phyloP scores from a whole-genome alignment of 2,329 filamentous ascomycete species.

The Pseudocercospora fijiensis region DNA sequence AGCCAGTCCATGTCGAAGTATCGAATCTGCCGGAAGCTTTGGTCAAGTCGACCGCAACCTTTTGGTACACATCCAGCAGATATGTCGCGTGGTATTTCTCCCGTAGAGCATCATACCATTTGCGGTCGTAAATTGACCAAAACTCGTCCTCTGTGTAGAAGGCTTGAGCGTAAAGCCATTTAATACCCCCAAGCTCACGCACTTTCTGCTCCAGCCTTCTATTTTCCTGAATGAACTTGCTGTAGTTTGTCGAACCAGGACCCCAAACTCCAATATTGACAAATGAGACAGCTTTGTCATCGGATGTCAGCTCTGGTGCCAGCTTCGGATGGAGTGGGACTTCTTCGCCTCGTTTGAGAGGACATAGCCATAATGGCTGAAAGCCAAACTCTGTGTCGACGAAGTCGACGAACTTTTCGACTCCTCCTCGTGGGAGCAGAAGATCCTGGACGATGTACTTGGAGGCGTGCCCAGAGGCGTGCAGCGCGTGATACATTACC shows the following conservation, averaged over 20 bases:
- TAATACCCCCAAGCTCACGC: slow-evolving; percentile 68
- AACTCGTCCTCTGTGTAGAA: slow-evolving; percentile 76
- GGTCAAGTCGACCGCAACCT: slow-evolving; percentile 55
- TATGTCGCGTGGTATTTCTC: slow-evolving; percentile 61
- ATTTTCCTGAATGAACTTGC: slow-evolving; percentile 67
- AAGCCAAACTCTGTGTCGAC: slow-evolving; percentile 50
- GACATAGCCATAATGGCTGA: slow-evolving; percentile 62
- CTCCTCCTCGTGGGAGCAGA: slow-evolving; percentile 55
- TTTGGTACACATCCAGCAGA: slow-evolving; percentile 69
- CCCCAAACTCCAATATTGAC: slow-evolving; percentile 74
- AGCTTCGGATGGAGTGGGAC: slow-evolving; percentile 22
- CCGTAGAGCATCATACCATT: slow-evolving; percentile 63
- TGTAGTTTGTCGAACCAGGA: slow-evolving; percentile 58
- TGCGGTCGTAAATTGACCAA: slow-evolving; percentile 61
- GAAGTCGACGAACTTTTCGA: slow-evolving; percentile 55
- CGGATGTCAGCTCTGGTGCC: slow-evolving; percentile 6
- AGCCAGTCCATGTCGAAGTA: slow-evolving; percentile 13
- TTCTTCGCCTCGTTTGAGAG: slow-evolving; percentile 37
- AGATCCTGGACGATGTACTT: slow-evolving; percentile 64
- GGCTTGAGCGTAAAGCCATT: slow-evolving; percentile 84
- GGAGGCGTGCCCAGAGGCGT: slow-evolving; percentile 54
- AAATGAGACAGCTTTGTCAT: slow-evolving; percentile 31
- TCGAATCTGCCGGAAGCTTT: slow-evolving; percentile 12
- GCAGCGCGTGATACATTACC: slow-evolving; percentile 62
- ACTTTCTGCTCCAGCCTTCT: slow-evolving; percentile 69